Evolutionary conservation across 2,329 filamentous ascomycete species (phyloP).

Genomic region (Penicillium oxalicum): DNA sequence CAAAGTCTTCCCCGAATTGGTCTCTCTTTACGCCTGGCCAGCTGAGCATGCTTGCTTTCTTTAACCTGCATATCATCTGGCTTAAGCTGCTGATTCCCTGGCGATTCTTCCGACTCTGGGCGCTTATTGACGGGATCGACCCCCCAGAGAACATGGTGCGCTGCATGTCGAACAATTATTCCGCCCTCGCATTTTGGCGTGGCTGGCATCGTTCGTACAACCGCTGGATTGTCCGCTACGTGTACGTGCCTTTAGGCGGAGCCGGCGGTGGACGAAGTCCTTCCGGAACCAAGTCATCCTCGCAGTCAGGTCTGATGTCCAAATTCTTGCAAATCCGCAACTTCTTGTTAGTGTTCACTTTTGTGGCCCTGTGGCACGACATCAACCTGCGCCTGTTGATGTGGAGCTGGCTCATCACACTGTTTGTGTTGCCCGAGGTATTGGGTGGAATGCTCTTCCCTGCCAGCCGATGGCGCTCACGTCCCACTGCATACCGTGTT

Average conservation of each 20-base stretch:
- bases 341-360: slow-evolving; percentile 83
- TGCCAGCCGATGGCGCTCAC: slow-evolving; percentile 60
- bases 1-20: slow-evolving; percentile 75
- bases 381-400: slow-evolving; percentile 84
- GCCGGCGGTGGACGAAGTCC: slow-evolving; percentile 33
- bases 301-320: slow-evolving; percentile 33
- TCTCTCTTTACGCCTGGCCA: slow-evolving; percentile 76
- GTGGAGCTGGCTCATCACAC: slow-evolving; percentile 93
- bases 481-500: slow-evolving; percentile 69
- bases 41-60: slow-evolving; percentile 83
- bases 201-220: slow-evolving; percentile 95
- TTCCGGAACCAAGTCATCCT: slow-evolving; percentile 40
- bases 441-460: slow-evolving; percentile 68
- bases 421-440: slow-evolving; percentile 90
- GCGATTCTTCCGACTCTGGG: slow-evolving; percentile 98
- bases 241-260: slow-evolving; percentile 88
- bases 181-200: slow-evolving; percentile 86
- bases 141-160: slow-evolving; percentile 97
- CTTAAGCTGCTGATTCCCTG: slow-evolving; percentile 92
- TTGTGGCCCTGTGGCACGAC: slow-evolving; percentile 97
- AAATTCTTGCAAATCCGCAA: slow-evolving; percentile 62
- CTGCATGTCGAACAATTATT: slow-evolving; percentile 93
- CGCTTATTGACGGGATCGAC: slow-evolving; percentile 82
- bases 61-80: slow-evolving; percentile 97
- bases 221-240: slow-evolving; percentile 87